phyloP scores from a whole-genome alignment of 495 filamentous ascomycete genomes.

The Penicillium chermesinum region DNA sequence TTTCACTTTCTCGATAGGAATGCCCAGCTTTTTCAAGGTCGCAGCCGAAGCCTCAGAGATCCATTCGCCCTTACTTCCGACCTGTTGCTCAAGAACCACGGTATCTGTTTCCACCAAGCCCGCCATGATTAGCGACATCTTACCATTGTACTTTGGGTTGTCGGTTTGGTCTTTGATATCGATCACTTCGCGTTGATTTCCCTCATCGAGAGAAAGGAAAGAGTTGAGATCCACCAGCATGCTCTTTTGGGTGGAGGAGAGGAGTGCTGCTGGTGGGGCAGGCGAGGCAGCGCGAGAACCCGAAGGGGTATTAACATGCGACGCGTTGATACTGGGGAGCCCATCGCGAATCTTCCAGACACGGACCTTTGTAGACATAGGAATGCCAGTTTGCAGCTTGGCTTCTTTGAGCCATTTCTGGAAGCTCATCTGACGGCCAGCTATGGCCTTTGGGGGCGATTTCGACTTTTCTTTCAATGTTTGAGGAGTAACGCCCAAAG shows the following conservation, averaged over 20 bases:
- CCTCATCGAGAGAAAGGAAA: slow-evolving; percentile 64
- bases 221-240: slow-evolving; percentile 67
- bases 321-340: slow-evolving; percentile 36
- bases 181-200: slow-evolving; percentile 65
- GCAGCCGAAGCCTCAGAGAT: slow-evolving; percentile 52
- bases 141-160: slow-evolving; percentile 74
- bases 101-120: slow-evolving; percentile 64
- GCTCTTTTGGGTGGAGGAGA: slow-evolving; percentile 53
- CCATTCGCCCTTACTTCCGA: slow-evolving; percentile 56
- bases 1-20: slow-evolving; percentile 28
- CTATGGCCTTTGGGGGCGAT: slow-evolving; percentile 56
- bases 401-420: slow-evolving; percentile 68
- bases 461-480: slow-evolving; percentile 54
- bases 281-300: slow-evolving; percentile 52
- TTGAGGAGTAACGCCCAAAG: slow-evolving; percentile 53
- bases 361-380: slow-evolving; percentile 65
- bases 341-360: slow-evolving; percentile 66
- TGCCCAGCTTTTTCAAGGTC: slow-evolving; percentile 34
- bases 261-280: slow-evolving; percentile 33
- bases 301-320: slow-evolving; percentile 53
- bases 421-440: slow-evolving; percentile 61
- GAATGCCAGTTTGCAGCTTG: slow-evolving; percentile 61
- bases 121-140: slow-evolving; percentile 53
- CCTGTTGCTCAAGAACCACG: slow-evolving; percentile 72
- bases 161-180: slow-evolving; percentile 64